Evolutionary conservation across 2,329 filamentous ascomycete genomes (phyloP).

Genomic region (Bipolaris victoriae): DNA sequence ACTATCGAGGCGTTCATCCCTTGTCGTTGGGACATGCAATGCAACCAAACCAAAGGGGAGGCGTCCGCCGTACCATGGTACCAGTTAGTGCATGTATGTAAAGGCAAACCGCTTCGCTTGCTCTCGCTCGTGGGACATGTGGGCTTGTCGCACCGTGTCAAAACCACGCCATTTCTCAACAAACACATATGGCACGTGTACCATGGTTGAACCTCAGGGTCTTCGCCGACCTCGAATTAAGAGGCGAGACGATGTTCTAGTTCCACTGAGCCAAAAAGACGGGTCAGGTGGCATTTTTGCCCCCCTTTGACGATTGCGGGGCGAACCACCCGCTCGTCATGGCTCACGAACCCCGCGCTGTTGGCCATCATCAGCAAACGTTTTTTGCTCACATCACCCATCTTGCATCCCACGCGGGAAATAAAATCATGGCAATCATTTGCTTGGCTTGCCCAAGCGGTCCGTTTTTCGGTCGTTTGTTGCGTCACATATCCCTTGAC

Average conservation of each 20-base stretch:
- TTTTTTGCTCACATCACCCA: too few species aligned
- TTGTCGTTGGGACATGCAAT: neutral
- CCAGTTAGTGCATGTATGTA: neutral
- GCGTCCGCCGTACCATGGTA: constrained; percentile 9
- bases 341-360: too few species aligned
- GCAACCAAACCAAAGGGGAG: neutral
- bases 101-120: neutral
- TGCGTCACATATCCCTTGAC: neutral
- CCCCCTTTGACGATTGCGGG: neutral
- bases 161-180: constrained; percentile 11
- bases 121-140: constrained; percentile 9
- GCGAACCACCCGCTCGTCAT: neutral
- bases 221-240: constrained; percentile 3
- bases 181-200: constrained; percentile 1
- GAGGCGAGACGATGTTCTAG: neutral
- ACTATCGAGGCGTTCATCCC: neutral
- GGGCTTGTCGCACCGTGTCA: constrained; percentile 14
- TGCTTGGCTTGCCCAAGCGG: too few species aligned
- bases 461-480: too few species aligned
- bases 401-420: too few species aligned
- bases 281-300: neutral
- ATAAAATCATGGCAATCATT: too few species aligned
- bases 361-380: too few species aligned
- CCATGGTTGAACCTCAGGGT: constrained; percentile 13
- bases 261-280: neutral